A percentile compares a stretch with the other conserved stretches of the same genome.
Evolutionary conservation across 2,329 filamentous ascomycete species (phyloP).

Genomic region (Claviceps pazoutovae): DNA sequence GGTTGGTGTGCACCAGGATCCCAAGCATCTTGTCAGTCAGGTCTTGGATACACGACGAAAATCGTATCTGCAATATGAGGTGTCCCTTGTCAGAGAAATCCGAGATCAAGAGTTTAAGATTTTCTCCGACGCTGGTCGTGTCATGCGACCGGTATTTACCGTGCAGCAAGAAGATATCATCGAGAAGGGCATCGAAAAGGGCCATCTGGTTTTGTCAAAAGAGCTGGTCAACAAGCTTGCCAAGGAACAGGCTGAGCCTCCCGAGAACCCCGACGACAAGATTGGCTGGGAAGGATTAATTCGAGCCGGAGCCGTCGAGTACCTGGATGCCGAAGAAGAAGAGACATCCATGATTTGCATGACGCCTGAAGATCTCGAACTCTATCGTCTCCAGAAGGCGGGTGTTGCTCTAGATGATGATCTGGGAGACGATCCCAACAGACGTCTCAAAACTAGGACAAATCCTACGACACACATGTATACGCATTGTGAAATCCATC

Average conservation of each 20-base stretch:
- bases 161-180: constrained; percentile 75
- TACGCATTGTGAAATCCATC: constrained; percentile 98
- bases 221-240: constrained; percentile 62
- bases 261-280: constrained; percentile 43
- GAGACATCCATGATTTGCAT: constrained; percentile 99
- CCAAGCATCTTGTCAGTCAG: constrained; percentile 67
- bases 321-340: constrained; percentile 94
- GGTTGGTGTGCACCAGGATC: constrained; percentile 89
- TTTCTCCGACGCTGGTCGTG: constrained; percentile 90
- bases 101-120: constrained; percentile 97
- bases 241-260: constrained; percentile 56
- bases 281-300: constrained; percentile 86
- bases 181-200: constrained; percentile 44
- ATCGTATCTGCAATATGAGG: constrained; percentile 77
- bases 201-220: constrained; percentile 69
- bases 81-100: constrained; percentile 90
- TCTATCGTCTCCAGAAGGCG: constrained; percentile 54
- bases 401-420: constrained; percentile 51
- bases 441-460: constrained; percentile 74
- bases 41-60: constrained; percentile 67
- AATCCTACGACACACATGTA: constrained; percentile 83
- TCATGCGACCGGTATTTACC: constrained; percentile 86
- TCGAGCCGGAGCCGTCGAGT: constrained; percentile 77
- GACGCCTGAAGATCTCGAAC: constrained; percentile 88
- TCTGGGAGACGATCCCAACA: constrained; percentile 55